Percentiles rank a stretch among this genome's conserved stretches.
These are phyloP conservation scores for Trichoderma atroviride DNA, from an alignment of 2,329 filamentous ascomycete genomes.

Conservation along the genomic window DNA sequence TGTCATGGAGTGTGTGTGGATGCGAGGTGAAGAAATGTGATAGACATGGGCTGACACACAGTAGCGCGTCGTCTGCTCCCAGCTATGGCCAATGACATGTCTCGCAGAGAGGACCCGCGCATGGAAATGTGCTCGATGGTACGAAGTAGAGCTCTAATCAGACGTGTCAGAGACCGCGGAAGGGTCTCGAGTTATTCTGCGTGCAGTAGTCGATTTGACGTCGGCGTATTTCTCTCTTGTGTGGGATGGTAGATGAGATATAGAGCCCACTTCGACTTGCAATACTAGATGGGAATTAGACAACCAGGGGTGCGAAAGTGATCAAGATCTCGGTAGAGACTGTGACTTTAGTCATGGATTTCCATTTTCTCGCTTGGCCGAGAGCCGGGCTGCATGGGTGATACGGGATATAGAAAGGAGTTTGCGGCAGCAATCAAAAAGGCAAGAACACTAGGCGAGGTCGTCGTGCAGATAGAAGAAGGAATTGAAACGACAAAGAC, in stretches of 20 bases:
- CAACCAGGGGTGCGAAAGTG: neutral
- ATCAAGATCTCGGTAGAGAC: constrained; percentile 2
- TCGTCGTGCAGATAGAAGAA: neutral
- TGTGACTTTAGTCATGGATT: neutral
- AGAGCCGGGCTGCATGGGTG: neutral
- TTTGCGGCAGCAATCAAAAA: neutral
- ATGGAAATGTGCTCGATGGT: neutral
- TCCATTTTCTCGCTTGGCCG: neutral
- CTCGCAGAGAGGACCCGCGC: neutral
- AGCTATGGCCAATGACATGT: constrained; percentile 18
- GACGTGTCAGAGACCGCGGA: neutral
- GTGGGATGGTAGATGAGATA: neutral
- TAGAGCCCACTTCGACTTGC: neutral
- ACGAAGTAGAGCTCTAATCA: neutral
- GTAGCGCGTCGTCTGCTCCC: constrained; percentile 24
- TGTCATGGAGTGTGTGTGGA: constrained; percentile 5
- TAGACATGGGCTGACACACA: constrained; percentile 26
- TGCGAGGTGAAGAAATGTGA: constrained; percentile 24
- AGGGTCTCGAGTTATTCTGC: neutral
- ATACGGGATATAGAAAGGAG: neutral
- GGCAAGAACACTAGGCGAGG: neutral
- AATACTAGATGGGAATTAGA: neutral
- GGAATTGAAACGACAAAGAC: neutral
- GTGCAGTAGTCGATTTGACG: neutral
- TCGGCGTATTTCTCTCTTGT: neutral